Conservation (phyloP, 2,329 filamentous ascomycete species). For the Lasiodiplodia theobromae region DNA sequence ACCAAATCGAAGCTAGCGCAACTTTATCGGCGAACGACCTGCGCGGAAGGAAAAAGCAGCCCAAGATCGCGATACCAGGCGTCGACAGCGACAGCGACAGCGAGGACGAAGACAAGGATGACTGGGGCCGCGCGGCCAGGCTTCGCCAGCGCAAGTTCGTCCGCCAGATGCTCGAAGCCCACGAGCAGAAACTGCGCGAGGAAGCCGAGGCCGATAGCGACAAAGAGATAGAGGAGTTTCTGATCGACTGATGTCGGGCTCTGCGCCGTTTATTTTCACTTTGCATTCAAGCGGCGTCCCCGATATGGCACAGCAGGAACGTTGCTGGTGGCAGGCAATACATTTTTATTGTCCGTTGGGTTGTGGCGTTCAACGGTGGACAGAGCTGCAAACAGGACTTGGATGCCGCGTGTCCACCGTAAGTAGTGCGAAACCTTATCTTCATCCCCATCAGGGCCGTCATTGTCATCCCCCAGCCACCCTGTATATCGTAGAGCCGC, state of each 20-base stretch:
- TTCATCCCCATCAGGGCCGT: not conserved
- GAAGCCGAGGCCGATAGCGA: slow-evolving; percentile 72
- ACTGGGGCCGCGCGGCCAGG: slow-evolving; percentile 75
- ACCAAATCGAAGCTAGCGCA: slow-evolving; percentile 41
- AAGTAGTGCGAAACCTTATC: slow-evolving; percentile 5
- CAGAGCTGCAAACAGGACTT: not conserved
- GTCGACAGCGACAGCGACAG: slow-evolving; percentile 61
- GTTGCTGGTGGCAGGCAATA: not conserved
- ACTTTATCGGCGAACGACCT: slow-evolving; percentile 44
- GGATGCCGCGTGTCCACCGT: not conserved
- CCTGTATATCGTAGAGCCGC: slow-evolving; percentile 3
- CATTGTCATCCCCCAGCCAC: slow-evolving; percentile 10
- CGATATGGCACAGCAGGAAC: slow-evolving; percentile 11
- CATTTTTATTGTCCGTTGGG: not conserved
- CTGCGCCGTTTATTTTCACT: not conserved
- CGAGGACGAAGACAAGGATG: slow-evolving; percentile 48
- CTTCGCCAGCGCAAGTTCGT: slow-evolving; percentile 72
- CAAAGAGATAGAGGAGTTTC: slow-evolving; percentile 76
- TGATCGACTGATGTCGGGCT: slow-evolving; percentile 51
- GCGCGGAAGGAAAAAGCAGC: slow-evolving; percentile 46
- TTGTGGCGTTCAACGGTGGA: not conserved
- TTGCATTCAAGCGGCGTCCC: slow-evolving; percentile 7
- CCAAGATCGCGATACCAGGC: slow-evolving; percentile 61
- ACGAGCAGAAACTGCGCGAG: slow-evolving; percentile 62
- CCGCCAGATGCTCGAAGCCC: slow-evolving; percentile 68